A percentile compares a stretch with the other conserved stretches of the same genome.
Evolutionary conservation across 1,284 basidiomycete species (phyloP).

Genomic region (Gymnopus androsaceus): DNA sequence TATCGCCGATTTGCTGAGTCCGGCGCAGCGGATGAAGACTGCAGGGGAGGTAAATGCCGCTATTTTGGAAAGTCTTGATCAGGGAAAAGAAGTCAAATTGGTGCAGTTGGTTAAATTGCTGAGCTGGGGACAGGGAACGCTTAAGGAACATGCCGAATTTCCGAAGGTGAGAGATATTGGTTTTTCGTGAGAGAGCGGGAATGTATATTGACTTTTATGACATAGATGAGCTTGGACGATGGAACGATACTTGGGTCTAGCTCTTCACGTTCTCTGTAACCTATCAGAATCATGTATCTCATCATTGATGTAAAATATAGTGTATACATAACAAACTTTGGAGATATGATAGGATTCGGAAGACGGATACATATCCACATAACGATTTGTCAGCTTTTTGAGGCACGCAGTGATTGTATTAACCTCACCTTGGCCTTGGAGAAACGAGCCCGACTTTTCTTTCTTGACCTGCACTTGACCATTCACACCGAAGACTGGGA

Average conservation of each 20-base stretch:
- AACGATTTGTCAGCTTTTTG: slow-evolving; percentile 1
- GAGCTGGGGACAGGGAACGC: slow-evolving; percentile 84
- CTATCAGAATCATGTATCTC: neutral
- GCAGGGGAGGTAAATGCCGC: slow-evolving; percentile 95
- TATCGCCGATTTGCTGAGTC: slow-evolving; percentile 79
- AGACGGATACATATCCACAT: neutral
- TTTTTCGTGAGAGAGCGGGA: neutral
- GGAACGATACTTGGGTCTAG: slow-evolving; percentile 13
- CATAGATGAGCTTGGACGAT: slow-evolving; percentile 15
- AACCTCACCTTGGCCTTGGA: neutral
- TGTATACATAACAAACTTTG: no score
- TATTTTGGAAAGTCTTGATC: slow-evolving; percentile 88
- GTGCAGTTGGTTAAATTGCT: slow-evolving; percentile 84
- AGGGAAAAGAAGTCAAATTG: slow-evolving; percentile 91
- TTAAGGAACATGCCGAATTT: slow-evolving; percentile 76
- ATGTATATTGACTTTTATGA: neutral
- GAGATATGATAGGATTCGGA: neutral
- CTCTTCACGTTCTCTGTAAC: neutral
- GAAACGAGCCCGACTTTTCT: neutral
- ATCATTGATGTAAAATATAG: neutral
- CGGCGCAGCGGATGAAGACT: slow-evolving; percentile 88
- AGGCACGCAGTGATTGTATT: neutral
- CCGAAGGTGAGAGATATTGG: slow-evolving; percentile 44
- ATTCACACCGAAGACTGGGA: neutral
- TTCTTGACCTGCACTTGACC: neutral